These are phyloP conservation scores for Seminavis robusta DNA, from an alignment of 108 stramenopile genomes.

Conservation along the genomic window DNA sequence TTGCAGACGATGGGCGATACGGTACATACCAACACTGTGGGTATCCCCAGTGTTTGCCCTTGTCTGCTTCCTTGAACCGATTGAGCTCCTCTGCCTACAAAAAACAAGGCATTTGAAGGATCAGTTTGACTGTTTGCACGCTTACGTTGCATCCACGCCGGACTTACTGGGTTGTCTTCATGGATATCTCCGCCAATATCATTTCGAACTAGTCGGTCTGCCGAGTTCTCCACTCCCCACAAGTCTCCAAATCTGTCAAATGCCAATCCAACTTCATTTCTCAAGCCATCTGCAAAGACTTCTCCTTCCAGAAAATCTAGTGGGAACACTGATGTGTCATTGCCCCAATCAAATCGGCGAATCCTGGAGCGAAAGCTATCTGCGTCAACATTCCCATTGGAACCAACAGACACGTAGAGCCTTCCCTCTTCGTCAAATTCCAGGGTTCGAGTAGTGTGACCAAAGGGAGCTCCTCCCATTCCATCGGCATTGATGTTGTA, in stretches of 20 bases:
- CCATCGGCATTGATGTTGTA: conserved; percentile 45
- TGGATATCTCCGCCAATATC: conserved; percentile 74
- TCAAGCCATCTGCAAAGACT: conserved; percentile 73
- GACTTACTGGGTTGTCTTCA: conserved; percentile 50
- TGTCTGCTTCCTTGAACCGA: conserved; percentile 51
- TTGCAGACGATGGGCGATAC: too few species aligned
- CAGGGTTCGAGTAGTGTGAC: conserved; percentile 67
- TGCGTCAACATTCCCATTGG: conserved; percentile 41
- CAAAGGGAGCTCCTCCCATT: conserved; percentile 45
- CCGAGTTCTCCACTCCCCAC: conserved; percentile 78
- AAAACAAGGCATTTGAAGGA: neutral
- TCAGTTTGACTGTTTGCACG: neutral
- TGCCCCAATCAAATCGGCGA: conserved; percentile 42
- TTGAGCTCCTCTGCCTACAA: conserved; percentile 62
- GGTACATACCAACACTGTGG: conserved; percentile 79
- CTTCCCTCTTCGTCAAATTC: conserved; percentile 45
- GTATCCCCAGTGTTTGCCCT: conserved; percentile 59
- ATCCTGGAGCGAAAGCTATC: conserved; percentile 62
- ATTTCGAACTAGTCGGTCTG: conserved; percentile 51
- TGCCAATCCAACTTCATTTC: conserved; percentile 76
- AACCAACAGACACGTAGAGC: conserved; percentile 67
- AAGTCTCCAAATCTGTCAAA: conserved; percentile 62
- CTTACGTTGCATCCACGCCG: neutral
- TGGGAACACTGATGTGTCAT: conserved; percentile 14
- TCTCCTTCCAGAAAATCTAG: conserved; percentile 49